phyloP scores from a whole-genome alignment of 2,329 filamentous ascomycete species.

The Phoma sp. region DNA sequence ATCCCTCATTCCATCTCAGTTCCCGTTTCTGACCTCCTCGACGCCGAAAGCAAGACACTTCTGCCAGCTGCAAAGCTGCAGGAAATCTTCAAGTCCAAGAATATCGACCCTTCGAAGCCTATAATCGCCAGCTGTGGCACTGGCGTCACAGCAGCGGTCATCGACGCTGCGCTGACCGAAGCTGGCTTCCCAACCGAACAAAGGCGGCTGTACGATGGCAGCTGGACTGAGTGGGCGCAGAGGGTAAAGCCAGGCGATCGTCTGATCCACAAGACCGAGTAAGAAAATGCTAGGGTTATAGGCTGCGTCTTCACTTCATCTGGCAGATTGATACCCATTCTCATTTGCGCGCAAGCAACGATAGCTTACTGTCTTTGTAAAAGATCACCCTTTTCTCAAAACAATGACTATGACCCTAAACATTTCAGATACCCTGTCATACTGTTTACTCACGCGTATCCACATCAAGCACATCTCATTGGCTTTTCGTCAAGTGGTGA shows the following conservation, averaged over 20 bases:
- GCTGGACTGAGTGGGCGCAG: constrained; percentile 91
- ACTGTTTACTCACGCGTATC: too few species aligned
- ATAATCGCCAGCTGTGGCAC: constrained; percentile 92
- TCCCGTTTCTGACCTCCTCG: constrained; percentile 79
- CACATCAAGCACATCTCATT: too few species aligned
- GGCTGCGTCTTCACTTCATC: not conserved
- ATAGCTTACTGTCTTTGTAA: not conserved
- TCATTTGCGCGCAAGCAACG: not conserved
- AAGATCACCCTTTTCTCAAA: too few species aligned
- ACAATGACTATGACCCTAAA: too few species aligned
- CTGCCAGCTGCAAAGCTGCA: constrained; percentile 74
- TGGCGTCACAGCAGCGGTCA: constrained; percentile 88
- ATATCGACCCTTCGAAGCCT: constrained; percentile 78
- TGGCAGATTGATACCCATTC: constrained; percentile 18
- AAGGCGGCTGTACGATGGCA: constrained; percentile 88
- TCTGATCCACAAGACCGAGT: constrained; percentile 63
- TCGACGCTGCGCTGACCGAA: constrained; percentile 85
- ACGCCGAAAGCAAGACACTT: constrained; percentile 82
- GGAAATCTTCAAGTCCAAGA: constrained; percentile 79
- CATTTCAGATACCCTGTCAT: too few species aligned
- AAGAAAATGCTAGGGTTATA: not conserved
- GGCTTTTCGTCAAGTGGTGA: too few species aligned
- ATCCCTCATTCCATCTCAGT: constrained; percentile 88
- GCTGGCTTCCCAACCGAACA: constrained; percentile 75
- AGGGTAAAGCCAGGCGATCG: constrained; percentile 67